Percentiles rank a stretch among this genome's conserved stretches.
Conservation (phyloP, 768 basidiomycete species). For the Aureoboletus auriporus region DNA sequence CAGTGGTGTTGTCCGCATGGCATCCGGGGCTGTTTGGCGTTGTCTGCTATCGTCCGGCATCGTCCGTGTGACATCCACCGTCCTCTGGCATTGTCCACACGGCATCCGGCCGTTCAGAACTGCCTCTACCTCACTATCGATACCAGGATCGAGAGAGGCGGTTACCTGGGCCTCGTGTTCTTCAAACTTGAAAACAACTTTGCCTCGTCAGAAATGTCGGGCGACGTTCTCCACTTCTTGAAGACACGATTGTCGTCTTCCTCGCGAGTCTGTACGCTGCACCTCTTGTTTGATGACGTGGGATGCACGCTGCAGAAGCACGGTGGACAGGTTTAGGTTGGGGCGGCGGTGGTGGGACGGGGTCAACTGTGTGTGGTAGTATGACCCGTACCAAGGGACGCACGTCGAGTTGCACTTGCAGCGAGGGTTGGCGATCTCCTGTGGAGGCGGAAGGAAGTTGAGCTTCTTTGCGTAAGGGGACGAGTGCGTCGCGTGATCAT, state of each 20-base stretch:
- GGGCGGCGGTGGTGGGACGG: slow-evolving; percentile 25
- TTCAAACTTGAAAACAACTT: slow-evolving; percentile 42
- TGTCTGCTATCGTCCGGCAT: too few relatives aligned
- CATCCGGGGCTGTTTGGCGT: too few relatives aligned
- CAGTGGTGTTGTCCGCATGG: too few relatives aligned
- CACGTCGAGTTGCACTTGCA: slow-evolving; percentile 15
- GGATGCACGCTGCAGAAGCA: slow-evolving; percentile 23
- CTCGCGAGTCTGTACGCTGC: slow-evolving; percentile 34
- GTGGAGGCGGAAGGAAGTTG: slow-evolving; percentile 11
- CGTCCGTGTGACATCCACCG: too few relatives aligned
- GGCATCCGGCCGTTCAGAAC: slow-evolving; percentile 67
- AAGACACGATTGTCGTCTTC: slow-evolving; percentile 55
- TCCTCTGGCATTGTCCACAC: too few relatives aligned
- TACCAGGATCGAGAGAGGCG: slow-evolving; percentile 37
- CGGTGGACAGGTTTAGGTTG: slow-evolving; percentile 19
- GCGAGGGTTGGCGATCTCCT: slow-evolving; percentile 48
- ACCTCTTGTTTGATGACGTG: slow-evolving; percentile 27
- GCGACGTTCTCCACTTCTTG: slow-evolving; percentile 77
- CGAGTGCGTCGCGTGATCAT: too few relatives aligned
- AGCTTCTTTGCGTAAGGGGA: too few relatives aligned
- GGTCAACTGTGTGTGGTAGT: slow-evolving; percentile 34
- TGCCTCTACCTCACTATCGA: slow-evolving; percentile 53
- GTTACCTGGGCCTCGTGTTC: slow-evolving; percentile 34
- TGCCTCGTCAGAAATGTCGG: slow-evolving; percentile 47
- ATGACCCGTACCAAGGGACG: slow-evolving; percentile 25